Evolutionary conservation across 179 eudicot species (phyloP), one percentile per base, ranked within the genome.

Genomic region (Beta lomatogona): DNA sequence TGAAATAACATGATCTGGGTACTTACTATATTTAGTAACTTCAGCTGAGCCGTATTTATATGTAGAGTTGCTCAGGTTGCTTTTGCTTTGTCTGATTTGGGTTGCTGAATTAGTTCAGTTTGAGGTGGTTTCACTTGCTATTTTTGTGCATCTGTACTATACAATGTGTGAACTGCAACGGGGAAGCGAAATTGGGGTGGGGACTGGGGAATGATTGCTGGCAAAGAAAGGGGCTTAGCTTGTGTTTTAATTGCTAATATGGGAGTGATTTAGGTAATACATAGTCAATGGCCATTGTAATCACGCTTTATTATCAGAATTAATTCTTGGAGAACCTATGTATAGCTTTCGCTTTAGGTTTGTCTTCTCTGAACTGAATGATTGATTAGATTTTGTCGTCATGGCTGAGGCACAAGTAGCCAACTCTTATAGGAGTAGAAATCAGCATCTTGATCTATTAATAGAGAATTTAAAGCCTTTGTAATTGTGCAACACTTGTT

Each of bases 191-290:
- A 54, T 54, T 36, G 53, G 61, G 46, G 31, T 5, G 3, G 25
- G 82, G 82, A 41, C 9, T 28, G 31, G 31, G 31, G 31, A 2
- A 22, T 45, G 64, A 64, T 28, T n/a, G 53, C 7, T 45, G 77
- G 36, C 59, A 36, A 18, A 28, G 36, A 66, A 36, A 18, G 66
- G 75, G 69, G 50, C 0, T 25, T 46, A n/a, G 75, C 8, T 60
- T 79, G 41, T 44, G 21, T 16, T 79, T 22, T 57, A 25, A 21
- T 71, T 71, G 71, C 70, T 68, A 36, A n/a, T 66, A 19, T 64
- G 31, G 18, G 65, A 64, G 57, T 65, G 4, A 3, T 68, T 70
- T 55, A 28, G 59, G 18, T 41, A 71, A 53, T 15, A 64, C 21
- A 68, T 53, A 14, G 64, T 74, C 41, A 36, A 4, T 36, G 41